These are phyloP conservation scores for Clarireedia hainanense DNA, from an alignment of 2,329 filamentous ascomycete genomes.

Conservation along the genomic window DNA sequence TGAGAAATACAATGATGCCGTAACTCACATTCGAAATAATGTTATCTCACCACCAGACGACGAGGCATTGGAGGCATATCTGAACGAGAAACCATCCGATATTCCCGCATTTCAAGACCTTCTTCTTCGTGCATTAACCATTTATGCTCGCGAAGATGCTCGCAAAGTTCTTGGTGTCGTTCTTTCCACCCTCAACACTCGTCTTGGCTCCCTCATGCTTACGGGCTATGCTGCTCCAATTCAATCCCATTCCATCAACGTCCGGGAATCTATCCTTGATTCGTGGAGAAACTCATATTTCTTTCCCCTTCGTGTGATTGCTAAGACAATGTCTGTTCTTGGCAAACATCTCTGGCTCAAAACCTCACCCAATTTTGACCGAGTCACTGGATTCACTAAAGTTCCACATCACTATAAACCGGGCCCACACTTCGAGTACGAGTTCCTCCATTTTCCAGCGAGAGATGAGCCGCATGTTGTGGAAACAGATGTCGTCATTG, in stretches of 20 bases:
- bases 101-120: conserved; percentile 45
- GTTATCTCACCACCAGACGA: conserved; percentile 35
- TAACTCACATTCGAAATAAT: conserved; percentile 33
- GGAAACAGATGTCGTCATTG: conserved; percentile 74
- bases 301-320: conserved; percentile 44
- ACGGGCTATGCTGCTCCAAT: conserved; percentile 61
- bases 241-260: conserved; percentile 49
- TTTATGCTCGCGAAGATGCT: conserved; percentile 21
- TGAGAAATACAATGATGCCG: conserved; percentile 40
- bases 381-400: conserved; percentile 50
- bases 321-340: conserved; percentile 47
- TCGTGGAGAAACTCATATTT: conserved; percentile 54
- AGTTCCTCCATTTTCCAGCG: conserved; percentile 25
- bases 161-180: conserved; percentile 22
- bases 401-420: conserved; percentile 36
- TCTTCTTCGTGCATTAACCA: conserved; percentile 37
- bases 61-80: conserved; percentile 41
- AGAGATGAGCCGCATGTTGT: conserved; percentile 44
- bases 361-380: conserved; percentile 45
- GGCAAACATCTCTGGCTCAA: conserved; percentile 38
- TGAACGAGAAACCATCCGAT: conserved; percentile 43
- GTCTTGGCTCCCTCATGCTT: conserved; percentile 53
- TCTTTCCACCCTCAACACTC: conserved; percentile 41
- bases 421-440: conserved; percentile 30
- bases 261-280: conserved; percentile 54